A percentile compares a stretch with the other conserved stretches of the same genome.
phyloP scores from a whole-genome alignment of 108 stramenopile species.

The Tribonema minus region DNA sequence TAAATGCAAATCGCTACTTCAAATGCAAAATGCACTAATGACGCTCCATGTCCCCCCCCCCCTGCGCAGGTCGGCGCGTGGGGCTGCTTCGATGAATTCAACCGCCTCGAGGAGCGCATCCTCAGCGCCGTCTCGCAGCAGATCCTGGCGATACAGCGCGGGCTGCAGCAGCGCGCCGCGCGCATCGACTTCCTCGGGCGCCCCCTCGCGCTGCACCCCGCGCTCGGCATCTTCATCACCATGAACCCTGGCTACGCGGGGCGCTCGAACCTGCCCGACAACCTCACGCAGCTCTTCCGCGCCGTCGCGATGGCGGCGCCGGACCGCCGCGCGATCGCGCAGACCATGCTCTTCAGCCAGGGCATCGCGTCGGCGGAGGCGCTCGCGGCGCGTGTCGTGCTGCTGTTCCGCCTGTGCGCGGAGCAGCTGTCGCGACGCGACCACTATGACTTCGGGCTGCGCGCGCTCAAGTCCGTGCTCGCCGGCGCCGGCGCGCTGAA shows the following conservation, averaged over 20 bases:
- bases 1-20: too few species aligned
- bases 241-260: constrained; percentile 99
- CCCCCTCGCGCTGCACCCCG: constrained; percentile 69
- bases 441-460: constrained; percentile 98
- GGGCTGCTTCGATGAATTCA: constrained; percentile 81
- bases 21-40: too few species aligned
- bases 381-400: constrained; percentile 81
- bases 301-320: constrained; percentile 97
- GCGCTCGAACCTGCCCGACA: constrained; percentile 96
- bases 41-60: too few species aligned
- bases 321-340: constrained; percentile 90
- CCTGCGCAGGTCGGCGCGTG: constrained; percentile 41
- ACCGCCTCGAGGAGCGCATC: constrained; percentile 93
- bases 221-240: constrained; percentile 96
- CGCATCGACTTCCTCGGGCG: constrained; percentile 48
- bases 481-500: constrained; percentile 56
- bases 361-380: constrained; percentile 91
- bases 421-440: constrained; percentile 82
- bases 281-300: constrained; percentile 93
- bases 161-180: constrained; percentile 48
- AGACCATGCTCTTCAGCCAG: constrained; percentile 97
- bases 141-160: constrained; percentile 89
- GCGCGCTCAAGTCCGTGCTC: constrained; percentile 73
- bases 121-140: constrained; percentile 94
- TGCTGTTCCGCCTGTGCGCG: constrained; percentile 84